Evolutionary conservation across 345 rosid genomes (phyloP).

Genomic region (Bretschneidera sinensis): DNA sequence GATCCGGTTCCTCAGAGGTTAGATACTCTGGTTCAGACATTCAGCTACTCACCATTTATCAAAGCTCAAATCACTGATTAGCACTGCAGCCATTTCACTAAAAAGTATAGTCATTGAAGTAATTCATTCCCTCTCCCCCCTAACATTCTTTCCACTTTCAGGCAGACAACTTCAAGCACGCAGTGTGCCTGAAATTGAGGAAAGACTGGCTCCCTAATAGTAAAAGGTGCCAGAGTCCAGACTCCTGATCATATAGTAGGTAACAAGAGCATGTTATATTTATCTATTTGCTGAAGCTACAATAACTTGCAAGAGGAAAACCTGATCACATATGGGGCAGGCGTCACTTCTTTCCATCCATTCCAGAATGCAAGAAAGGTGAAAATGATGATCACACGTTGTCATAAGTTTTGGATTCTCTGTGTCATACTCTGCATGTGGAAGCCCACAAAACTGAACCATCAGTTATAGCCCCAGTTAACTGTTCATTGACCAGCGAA

Average conservation of each 20-base stretch:
- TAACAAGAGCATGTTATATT: too few relatives aligned
- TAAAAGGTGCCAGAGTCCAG: not conserved
- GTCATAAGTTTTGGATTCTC: slow-evolving; percentile 83
- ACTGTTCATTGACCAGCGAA: slow-evolving; percentile 4
- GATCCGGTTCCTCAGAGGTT: too few relatives aligned
- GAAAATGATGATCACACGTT: slow-evolving; percentile 80
- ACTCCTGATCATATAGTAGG: not conserved
- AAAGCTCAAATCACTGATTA: too few relatives aligned
- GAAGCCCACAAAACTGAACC: slow-evolving; percentile 10
- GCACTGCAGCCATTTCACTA: too few relatives aligned
- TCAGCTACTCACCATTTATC: too few relatives aligned
- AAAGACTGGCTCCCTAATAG: not conserved
- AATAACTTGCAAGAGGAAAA: slow-evolving; percentile 20
- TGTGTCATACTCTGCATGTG: slow-evolving; percentile 60
- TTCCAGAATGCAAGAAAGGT: slow-evolving; percentile 79
- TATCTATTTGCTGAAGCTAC: not conserved
- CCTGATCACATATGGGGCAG: slow-evolving; percentile 93
- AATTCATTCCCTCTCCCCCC: too few relatives aligned
- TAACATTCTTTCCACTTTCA: not conserved
- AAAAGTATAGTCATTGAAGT: too few relatives aligned
- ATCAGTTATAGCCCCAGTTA: slow-evolving; percentile 8
- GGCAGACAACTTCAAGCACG: not conserved
- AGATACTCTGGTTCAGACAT: not conserved
- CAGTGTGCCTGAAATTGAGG: not conserved
- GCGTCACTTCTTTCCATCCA: slow-evolving; percentile 91